These are phyloP conservation scores for Pyracantha coccinea DNA, from an alignment of 331 rosid genomes.

Conservation along the genomic window DNA sequence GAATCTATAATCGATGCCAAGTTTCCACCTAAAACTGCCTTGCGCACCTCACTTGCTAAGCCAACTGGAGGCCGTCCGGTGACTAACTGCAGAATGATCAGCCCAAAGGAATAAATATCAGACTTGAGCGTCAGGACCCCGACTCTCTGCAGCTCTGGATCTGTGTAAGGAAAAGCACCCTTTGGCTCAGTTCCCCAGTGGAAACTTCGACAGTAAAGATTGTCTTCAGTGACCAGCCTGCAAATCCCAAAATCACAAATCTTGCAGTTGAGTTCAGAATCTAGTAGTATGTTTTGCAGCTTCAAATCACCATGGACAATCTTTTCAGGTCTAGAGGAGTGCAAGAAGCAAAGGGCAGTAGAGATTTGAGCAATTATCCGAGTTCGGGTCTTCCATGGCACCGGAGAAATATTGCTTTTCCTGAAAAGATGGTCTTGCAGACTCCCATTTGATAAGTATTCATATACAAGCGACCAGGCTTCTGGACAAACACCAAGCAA, in stretches of 20 bases:
- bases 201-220: conserved; percentile 49
- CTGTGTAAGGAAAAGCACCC: conserved; percentile 58
- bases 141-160: conserved; percentile 70
- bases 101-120: conserved; percentile 76
- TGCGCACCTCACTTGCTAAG: conserved; percentile 46
- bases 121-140: conserved; percentile 74
- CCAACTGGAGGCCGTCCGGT: conserved; percentile 65
- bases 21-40: conserved; percentile 47
- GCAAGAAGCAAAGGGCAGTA: conserved; percentile 86
- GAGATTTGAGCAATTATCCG: conserved; percentile 67
- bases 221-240: conserved; percentile 68
- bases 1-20: conserved; percentile 53
- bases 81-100: conserved; percentile 77
- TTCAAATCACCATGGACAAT: conserved; percentile 78
- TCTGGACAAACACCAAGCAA: conserved; percentile 86
- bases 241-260: conserved; percentile 72
- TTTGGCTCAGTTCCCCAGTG: conserved; percentile 48
- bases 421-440: conserved; percentile 65
- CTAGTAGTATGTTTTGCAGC: conserved; percentile 55
- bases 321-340: conserved; percentile 69
- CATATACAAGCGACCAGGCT: conserved; percentile 77
- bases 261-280: conserved; percentile 69
- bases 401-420: conserved; percentile 36
- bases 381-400: conserved; percentile 65
- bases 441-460: conserved; percentile 71